Evolutionary conservation across 345 rosid species (phyloP).

Genomic region (Arabis hirsuta): DNA sequence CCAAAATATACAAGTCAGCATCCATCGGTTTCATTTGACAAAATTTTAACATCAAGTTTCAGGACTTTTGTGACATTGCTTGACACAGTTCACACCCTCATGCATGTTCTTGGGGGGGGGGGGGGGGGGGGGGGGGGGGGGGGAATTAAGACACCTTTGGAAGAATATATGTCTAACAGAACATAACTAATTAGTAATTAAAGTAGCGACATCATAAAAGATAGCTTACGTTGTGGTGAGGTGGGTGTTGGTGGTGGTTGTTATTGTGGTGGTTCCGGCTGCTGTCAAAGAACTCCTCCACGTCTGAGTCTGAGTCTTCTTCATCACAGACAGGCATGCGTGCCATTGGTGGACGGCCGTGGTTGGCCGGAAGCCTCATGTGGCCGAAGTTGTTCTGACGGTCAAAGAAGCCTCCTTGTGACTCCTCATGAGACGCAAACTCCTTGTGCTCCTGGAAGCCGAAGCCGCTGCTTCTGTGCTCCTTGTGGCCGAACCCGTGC

Average conservation of each 20-base stretch:
- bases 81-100: no score
- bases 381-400: slow-evolving; percentile 16
- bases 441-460: slow-evolving; percentile 37
- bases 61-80: background rate
- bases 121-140: no score
- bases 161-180: background rate
- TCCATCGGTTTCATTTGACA: background rate
- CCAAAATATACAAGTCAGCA: background rate
- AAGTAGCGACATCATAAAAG: background rate
- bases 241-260: slow-evolving; percentile 30
- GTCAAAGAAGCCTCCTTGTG: slow-evolving; percentile 33
- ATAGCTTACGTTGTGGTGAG: slow-evolving; percentile 31
- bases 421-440: slow-evolving; percentile 28
- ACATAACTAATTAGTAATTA: slow-evolving; percentile 5
- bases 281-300: slow-evolving; percentile 26
- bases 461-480: background rate
- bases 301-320: slow-evolving; percentile 36
- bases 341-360: slow-evolving; percentile 40
- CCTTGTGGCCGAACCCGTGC: slow-evolving; percentile 9
- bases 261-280: background rate
- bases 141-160: background rate
- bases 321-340: slow-evolving; percentile 33
- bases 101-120: no score
- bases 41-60: background rate
- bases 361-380: slow-evolving; percentile 35